A percentile compares a stretch with the other conserved stretches of the same genome.
Conservation (phyloP, 2,329 filamentous ascomycete genomes). For the Penicillium italicum region DNA sequence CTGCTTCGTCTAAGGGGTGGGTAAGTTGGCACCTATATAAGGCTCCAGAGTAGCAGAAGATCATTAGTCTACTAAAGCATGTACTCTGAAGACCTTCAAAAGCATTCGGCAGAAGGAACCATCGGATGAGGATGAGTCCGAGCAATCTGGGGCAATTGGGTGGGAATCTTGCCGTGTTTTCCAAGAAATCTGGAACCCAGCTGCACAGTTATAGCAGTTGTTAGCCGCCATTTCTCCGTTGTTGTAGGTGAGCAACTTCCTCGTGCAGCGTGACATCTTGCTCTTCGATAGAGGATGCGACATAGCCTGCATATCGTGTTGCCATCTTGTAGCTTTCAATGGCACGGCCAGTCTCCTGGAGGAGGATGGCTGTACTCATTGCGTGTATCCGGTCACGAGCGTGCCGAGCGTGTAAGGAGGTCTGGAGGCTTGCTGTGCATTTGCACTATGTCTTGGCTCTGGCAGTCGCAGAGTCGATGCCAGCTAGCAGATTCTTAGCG, state of each 20-base stretch:
- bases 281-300: no score
- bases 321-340: no score
- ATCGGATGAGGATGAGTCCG: constrained; percentile 14
- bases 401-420: background rate
- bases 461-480: background rate
- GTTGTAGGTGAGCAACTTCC: background rate
- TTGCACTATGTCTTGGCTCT: background rate
- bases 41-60: constrained; percentile 17
- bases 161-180: no score
- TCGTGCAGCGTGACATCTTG: background rate
- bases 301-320: no score
- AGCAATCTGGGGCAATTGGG: background rate
- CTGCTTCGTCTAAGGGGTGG: background rate
- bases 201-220: no score
- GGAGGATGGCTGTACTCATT: background rate
- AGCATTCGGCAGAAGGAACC: constrained; percentile 26
- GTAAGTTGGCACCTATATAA: constrained; percentile 8
- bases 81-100: background rate
- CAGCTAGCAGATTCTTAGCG: background rate
- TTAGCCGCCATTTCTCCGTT: background rate
- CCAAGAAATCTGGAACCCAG: background rate
- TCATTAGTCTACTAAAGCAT: constrained; percentile 24
- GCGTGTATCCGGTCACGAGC: background rate
- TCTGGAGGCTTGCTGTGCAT: background rate
- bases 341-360: no score